Evolutionary conservation across 805 yeast species (phyloP), one percentile per base, ranked within the genome.

Genomic region (Dipodascus albidus): DNA sequence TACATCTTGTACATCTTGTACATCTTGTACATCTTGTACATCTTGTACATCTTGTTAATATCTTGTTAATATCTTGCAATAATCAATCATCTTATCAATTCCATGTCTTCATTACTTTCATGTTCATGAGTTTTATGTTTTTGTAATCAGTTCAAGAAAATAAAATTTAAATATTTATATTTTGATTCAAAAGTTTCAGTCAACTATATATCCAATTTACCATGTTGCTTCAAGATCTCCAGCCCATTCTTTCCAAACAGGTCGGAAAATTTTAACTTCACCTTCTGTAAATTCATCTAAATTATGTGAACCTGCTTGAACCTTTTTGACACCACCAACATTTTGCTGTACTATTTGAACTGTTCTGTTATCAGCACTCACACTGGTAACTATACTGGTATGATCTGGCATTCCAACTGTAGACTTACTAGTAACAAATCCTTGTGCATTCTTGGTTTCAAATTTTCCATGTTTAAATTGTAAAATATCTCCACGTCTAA

Each of bases 401-500:
- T 70, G 74, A 50, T 68, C 64, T 4, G 71, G 73, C 23, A 57
- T 55, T 3, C 73, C 72, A 15, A 58, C 60, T 6, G 50, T 48
- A 1, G 57, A 35, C 21, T 55, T 52, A 20, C 50, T 48, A 19
- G 41, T 48, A 14, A 54, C 52, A 23, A 49, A 50, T 9, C 65
- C 65, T 19, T 51, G 50, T 1, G 59, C 54, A 23, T 52, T 42
- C 3, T 50, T 48, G 4, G 50, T 35, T 24, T 57, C 53, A 51
- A 70, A 66, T 52, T 55, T 51, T 48, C 65, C 70, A 22, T 54
- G 33, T 22, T 41, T 44, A 51, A 70, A 67, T 56, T 70, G 74
- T 38, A 68, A 23, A 23, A 70, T 61, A 50, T 70, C 74, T 11
- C 74, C 74, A 3, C 71, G 59, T 23, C 65, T 55, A 52, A 69